These are phyloP conservation scores for Epicoccum nigrum DNA, from an alignment of 2,329 filamentous ascomycete species.

Conservation along the genomic window DNA sequence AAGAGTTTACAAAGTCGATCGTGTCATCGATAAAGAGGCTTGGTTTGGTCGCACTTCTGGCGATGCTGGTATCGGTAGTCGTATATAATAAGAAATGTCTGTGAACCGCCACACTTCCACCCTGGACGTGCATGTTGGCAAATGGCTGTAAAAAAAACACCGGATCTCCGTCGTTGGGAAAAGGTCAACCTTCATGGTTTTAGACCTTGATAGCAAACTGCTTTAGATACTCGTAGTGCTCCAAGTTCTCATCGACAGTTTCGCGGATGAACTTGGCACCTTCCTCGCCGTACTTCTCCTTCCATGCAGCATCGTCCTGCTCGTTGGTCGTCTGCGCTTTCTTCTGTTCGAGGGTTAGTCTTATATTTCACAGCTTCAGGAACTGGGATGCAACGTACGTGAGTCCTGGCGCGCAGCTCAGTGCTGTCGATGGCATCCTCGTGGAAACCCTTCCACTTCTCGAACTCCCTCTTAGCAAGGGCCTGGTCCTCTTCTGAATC, in stretches of 20 bases:
- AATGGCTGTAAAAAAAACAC: background rate
- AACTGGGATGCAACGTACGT: constrained; percentile 53
- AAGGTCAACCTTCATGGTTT: constrained; percentile 22
- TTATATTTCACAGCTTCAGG: constrained; percentile 1
- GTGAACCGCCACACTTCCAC: background rate
- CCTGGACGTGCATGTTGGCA: too few relatives aligned
- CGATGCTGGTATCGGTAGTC: background rate
- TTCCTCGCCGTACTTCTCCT: constrained; percentile 73
- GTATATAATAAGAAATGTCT: background rate
- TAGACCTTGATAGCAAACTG: constrained; percentile 69
- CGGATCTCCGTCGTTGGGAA: background rate
- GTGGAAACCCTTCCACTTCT: constrained; percentile 97
- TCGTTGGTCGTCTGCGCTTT: constrained; percentile 70
- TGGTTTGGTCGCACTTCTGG: background rate
- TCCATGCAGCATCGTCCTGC: constrained; percentile 73
- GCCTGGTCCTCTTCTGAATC: constrained; percentile 73
- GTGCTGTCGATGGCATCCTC: constrained; percentile 89
- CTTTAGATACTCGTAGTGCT: constrained; percentile 82
- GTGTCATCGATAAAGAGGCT: background rate
- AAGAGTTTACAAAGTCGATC: background rate
- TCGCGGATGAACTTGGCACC: constrained; percentile 72
- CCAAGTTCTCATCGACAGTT: constrained; percentile 73
- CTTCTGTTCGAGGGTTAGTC: constrained; percentile 46
- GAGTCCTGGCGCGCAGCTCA: constrained; percentile 72
- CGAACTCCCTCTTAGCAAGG: constrained; percentile 76